Percentiles rank a stretch among this genome's conserved stretches.
phyloP scores from a whole-genome alignment of 2,329 filamentous ascomycete species.

The Claviceps purpurea region DNA sequence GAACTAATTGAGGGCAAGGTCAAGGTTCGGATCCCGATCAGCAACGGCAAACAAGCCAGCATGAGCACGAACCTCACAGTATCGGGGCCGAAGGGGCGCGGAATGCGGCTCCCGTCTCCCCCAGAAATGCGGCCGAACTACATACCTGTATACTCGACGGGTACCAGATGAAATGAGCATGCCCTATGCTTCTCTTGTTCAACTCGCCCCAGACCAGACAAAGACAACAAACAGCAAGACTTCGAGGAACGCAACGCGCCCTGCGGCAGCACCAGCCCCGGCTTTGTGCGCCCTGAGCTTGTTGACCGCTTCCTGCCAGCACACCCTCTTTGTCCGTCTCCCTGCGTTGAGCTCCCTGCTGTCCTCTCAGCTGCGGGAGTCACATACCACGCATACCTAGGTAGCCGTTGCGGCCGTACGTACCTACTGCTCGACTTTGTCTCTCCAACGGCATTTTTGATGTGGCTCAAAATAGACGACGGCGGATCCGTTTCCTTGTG shows the following conservation, averaged over 20 bases:
- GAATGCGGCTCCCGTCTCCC: neutral
- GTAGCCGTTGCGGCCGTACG: no score
- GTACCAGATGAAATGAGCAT: neutral
- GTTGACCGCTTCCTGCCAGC: constrained; percentile 5
- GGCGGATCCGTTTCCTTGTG: neutral
- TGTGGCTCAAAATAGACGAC: neutral
- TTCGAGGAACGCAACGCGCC: neutral
- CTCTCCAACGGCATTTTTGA: neutral
- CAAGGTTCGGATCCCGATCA: no score
- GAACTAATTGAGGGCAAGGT: no score
- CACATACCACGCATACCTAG: no score
- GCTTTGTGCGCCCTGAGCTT: neutral
- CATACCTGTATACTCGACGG: neutral
- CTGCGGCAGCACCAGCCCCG: neutral
- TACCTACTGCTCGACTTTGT: neutral
- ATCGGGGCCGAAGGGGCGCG: neutral
- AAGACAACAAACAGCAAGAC: neutral
- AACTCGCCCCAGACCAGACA: neutral
- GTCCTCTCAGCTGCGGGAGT: no score
- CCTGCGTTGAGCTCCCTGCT: no score
- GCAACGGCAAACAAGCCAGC: no score
- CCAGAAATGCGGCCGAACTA: neutral
- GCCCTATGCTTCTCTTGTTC: neutral
- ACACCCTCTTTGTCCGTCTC: neutral
- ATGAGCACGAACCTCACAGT: neutral